These are phyloP conservation scores for Psidium friedrichsthalianum DNA, from an alignment of 345 rosid genomes.

Conservation along the genomic window DNA sequence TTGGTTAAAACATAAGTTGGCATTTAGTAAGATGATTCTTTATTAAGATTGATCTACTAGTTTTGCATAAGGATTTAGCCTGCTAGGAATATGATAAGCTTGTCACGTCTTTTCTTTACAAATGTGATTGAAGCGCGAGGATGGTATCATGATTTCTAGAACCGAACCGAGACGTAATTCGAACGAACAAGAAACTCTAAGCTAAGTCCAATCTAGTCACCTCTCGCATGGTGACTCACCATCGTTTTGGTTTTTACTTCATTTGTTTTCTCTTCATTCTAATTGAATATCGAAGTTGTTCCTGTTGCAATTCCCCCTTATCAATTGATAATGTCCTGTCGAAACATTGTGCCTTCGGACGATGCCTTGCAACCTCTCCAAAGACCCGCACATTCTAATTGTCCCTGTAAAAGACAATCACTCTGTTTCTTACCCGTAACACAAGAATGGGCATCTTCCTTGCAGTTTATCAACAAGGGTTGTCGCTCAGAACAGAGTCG, in stretches of 20 bases:
- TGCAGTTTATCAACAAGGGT: not conserved
- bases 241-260: not conserved
- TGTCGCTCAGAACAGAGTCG: not conserved
- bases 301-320: not conserved
- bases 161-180: too few species aligned
- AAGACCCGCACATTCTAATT: not conserved
- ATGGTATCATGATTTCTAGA: too few species aligned
- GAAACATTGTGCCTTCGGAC: not conserved
- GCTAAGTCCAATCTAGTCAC: not conserved
- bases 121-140: too few species aligned
- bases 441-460: not conserved
- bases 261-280: not conserved
- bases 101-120: too few species aligned
- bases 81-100: too few species aligned
- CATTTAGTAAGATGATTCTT: not conserved
- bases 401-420: not conserved
- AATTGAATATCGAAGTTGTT: not conserved
- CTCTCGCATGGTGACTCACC: not conserved
- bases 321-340: not conserved
- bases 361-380: not conserved
- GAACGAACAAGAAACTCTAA: not conserved
- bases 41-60: not conserved
- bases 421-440: not conserved
- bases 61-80: not conserved
- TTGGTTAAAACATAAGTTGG: not conserved